Evolutionary conservation across 2,329 filamentous ascomycete species (phyloP).

Genomic region (Epichloe sibirici): DNA sequence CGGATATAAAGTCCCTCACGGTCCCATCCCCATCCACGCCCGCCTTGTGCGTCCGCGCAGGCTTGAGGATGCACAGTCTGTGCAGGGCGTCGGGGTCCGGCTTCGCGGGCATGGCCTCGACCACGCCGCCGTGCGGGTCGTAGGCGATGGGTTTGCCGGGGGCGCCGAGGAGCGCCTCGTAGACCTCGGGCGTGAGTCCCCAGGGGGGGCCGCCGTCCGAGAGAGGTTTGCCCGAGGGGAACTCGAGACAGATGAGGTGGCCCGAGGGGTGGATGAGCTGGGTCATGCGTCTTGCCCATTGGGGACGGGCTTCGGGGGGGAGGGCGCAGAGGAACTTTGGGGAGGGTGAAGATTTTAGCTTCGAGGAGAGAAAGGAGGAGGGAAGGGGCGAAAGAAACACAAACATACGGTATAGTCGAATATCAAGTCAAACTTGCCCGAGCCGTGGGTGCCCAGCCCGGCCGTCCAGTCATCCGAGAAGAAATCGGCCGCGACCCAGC

Average conservation of each 20-base stretch:
- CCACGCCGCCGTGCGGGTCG: constrained; percentile 29
- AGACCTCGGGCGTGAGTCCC: constrained; percentile 55
- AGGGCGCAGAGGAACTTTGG: constrained; percentile 50
- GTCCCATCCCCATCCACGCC: constrained; percentile 33
- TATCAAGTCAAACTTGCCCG: constrained; percentile 49
- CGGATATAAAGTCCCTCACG: constrained; percentile 39
- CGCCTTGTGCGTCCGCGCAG: constrained; percentile 34
- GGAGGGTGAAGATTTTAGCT: neutral
- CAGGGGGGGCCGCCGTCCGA: constrained; percentile 63
- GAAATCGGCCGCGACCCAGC: constrained; percentile 53
- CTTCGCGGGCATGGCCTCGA: constrained; percentile 26
- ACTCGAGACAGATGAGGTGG: constrained; percentile 58
- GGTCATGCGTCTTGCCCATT: constrained; percentile 41
- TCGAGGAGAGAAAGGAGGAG: too few relatives aligned
- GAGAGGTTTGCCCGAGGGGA: constrained; percentile 59
- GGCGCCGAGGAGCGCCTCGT: constrained; percentile 56
- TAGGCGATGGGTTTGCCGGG: constrained; percentile 59
- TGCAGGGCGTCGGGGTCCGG: constrained; percentile 24
- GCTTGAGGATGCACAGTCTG: constrained; percentile 37
- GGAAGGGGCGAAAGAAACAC: neutral
- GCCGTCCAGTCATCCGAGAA: constrained; percentile 47
- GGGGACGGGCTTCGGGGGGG: constrained; percentile 39
- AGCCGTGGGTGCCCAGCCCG: constrained; percentile 26
- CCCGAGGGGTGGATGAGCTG: constrained; percentile 37
- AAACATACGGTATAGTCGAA: constrained; percentile 49